Evolutionary conservation across 2,329 filamentous ascomycete species (phyloP).

Genomic region (Sporothrix pseudoabietina): DNA sequence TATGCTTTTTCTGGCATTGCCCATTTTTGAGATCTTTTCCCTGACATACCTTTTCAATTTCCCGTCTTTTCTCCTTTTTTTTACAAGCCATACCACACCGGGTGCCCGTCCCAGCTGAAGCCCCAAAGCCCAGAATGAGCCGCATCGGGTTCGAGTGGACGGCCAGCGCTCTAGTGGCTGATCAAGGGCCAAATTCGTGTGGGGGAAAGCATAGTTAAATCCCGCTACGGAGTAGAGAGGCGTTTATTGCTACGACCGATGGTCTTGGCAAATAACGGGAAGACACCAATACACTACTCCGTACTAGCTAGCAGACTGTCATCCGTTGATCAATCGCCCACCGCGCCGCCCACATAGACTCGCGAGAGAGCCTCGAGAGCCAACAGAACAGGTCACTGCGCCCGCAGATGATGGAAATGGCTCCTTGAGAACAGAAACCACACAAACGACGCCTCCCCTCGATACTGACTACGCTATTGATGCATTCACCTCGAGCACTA

Average conservation of each 20-base stretch:
- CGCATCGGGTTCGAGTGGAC: background rate
- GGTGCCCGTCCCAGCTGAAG: background rate
- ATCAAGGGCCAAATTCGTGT: constrained; percentile 4
- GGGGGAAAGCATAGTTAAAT: constrained; percentile 15
- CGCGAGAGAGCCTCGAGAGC: background rate
- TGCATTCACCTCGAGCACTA: background rate
- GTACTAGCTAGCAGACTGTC: background rate
- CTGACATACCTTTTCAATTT: too few relatives aligned
- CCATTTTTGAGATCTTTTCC: background rate
- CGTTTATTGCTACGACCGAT: constrained; percentile 3
- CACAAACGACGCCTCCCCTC: background rate
- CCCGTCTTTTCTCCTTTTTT: background rate
- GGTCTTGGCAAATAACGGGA: constrained; percentile 7
- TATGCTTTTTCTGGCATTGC: background rate
- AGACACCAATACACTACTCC: background rate
- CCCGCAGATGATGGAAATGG: constrained; percentile 1
- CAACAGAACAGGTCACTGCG: background rate
- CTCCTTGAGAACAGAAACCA: background rate
- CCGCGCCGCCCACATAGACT: background rate
- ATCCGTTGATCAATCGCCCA: constrained; percentile 4
- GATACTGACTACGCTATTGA: too few relatives aligned
- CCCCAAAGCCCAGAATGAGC: background rate
- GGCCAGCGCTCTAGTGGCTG: background rate
- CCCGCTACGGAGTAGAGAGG: background rate
- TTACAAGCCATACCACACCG: too few relatives aligned